phyloP scores from a whole-genome alignment of 2,329 filamentous ascomycete species.

The Monilinia fructigena region DNA sequence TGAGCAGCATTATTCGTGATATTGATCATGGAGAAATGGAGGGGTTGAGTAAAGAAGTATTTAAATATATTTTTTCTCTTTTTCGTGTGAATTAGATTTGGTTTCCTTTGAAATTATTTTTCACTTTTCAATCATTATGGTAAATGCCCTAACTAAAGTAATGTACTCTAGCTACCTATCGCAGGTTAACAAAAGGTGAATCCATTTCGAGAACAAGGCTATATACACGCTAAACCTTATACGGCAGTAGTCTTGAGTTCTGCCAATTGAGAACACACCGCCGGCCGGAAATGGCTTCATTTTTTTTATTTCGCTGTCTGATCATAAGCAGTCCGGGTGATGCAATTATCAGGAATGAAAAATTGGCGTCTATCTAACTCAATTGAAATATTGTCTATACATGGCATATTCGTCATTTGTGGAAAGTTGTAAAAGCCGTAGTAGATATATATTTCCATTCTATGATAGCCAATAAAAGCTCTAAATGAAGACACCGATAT shows the following conservation, averaged over 20 bases:
- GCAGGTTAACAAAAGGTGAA: background rate
- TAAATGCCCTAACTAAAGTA: background rate
- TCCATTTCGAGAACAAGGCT: conserved; percentile 4
- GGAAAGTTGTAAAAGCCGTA: no score
- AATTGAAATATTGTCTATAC: no score
- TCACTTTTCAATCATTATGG: conserved; percentile 1
- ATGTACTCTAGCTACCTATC: background rate
- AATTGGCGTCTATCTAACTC: no score
- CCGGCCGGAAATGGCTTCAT: background rate
- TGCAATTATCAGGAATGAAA: no score
- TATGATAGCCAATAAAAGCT: background rate
- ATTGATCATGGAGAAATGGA: conserved; percentile 36
- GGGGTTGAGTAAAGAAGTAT: conserved; percentile 30
- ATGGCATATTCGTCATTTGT: no score
- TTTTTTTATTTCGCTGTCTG: background rate
- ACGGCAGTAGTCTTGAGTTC: background rate
- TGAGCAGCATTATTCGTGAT: conserved; percentile 37
- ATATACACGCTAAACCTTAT: conserved; percentile 3
- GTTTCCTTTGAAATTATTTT: background rate
- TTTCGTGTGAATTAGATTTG: background rate
- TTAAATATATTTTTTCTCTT: conserved; percentile 15
- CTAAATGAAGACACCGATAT: background rate
- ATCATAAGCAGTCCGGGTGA: no score
- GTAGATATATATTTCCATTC: background rate
- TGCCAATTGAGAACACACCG: background rate